phyloP scores from a whole-genome alignment of 352 stramenopile species.

The Pythium folliculosum region DNA sequence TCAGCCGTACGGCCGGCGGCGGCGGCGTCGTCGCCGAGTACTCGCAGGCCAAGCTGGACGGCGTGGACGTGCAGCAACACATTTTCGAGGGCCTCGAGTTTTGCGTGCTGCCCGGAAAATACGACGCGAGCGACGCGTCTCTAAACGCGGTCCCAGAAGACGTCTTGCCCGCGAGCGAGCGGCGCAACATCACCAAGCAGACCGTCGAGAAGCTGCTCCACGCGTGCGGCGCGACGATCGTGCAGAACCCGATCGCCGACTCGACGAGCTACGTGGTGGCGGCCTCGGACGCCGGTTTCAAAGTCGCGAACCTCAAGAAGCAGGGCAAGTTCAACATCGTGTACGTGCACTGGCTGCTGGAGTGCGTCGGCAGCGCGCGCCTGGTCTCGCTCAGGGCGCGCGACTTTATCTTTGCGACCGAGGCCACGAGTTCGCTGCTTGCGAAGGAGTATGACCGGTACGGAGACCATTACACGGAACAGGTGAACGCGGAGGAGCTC shows the following conservation, averaged over 20 bases:
- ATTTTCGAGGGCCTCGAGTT: constrained; percentile 76
- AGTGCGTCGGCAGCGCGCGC: constrained; percentile 38
- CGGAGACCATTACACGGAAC: constrained; percentile 75
- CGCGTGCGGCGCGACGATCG: constrained; percentile 61
- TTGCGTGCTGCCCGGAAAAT: constrained; percentile 81
- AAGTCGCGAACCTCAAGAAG: constrained; percentile 80
- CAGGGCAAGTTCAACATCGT: constrained; percentile 80
- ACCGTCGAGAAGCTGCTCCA: constrained; percentile 74
- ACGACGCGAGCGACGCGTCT: constrained; percentile 24
- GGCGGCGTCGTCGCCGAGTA: constrained; percentile 60
- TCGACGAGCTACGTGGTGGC: constrained; percentile 71
- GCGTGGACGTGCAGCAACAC: constrained; percentile 51
- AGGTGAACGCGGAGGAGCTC: constrained; percentile 50
- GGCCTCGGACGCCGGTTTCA: constrained; percentile 63
- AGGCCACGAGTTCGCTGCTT: constrained; percentile 46
- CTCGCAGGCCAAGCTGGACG: constrained; percentile 59
- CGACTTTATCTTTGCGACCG: constrained; percentile 78
- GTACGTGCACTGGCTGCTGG: constrained; percentile 60
- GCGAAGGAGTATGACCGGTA: constrained; percentile 74
- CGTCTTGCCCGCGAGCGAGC: constrained; percentile 33
- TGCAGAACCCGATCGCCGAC: constrained; percentile 76
- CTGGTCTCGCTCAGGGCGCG: constrained; percentile 46
- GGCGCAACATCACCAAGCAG: constrained; percentile 55
- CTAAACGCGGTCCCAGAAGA: constrained; percentile 34
- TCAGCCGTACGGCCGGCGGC: constrained; percentile 15